Percentiles rank a stretch among this genome's conserved stretches.
Conservation (phyloP, 768 basidiomycete genomes). For the Mycena albidolilacea region DNA sequence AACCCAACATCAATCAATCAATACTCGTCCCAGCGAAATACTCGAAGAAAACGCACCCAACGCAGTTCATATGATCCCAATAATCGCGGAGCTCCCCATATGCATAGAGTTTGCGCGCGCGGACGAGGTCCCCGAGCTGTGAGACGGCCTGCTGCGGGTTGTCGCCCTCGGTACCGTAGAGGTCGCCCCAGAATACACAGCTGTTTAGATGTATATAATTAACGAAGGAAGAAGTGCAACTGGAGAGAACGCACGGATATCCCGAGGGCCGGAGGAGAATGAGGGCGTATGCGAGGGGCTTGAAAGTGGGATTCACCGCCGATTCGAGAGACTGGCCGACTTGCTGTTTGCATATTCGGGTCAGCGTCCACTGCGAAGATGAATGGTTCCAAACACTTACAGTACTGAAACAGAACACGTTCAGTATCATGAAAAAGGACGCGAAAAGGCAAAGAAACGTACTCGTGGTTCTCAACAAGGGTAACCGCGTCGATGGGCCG, state of each 20-base stretch:
- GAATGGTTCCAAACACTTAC: background rate
- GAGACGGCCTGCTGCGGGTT: slow-evolving; percentile 53
- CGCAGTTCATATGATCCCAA: slow-evolving; percentile 61
- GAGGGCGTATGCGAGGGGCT: slow-evolving; percentile 72
- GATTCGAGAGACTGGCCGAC: slow-evolving; percentile 72
- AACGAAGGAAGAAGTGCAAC: background rate
- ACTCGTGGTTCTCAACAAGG: slow-evolving; percentile 79
- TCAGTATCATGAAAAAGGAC: background rate
- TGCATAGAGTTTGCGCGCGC: slow-evolving; percentile 62
- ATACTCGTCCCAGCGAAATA: background rate
- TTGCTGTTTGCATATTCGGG: slow-evolving; percentile 54
- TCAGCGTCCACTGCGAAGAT: background rate
- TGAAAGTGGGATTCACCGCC: slow-evolving; percentile 69
- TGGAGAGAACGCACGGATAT: slow-evolving; percentile 62
- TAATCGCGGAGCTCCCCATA: slow-evolving; percentile 65
- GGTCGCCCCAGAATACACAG: slow-evolving; percentile 75
- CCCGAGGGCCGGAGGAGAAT: slow-evolving; percentile 66
- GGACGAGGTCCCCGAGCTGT: slow-evolving; percentile 42
- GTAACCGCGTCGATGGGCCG: slow-evolving; percentile 79
- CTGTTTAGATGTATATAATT: slow-evolving; percentile 46
- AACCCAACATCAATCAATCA: background rate
- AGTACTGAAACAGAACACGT: slow-evolving; percentile 7
- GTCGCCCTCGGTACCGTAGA: slow-evolving; percentile 63
- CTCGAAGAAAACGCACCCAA: slow-evolving; percentile 48
- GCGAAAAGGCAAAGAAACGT: slow-evolving; percentile 41